These are phyloP conservation scores for Epichloe typhina DNA, from an alignment of 2,329 filamentous ascomycete species.

Conservation along the genomic window DNA sequence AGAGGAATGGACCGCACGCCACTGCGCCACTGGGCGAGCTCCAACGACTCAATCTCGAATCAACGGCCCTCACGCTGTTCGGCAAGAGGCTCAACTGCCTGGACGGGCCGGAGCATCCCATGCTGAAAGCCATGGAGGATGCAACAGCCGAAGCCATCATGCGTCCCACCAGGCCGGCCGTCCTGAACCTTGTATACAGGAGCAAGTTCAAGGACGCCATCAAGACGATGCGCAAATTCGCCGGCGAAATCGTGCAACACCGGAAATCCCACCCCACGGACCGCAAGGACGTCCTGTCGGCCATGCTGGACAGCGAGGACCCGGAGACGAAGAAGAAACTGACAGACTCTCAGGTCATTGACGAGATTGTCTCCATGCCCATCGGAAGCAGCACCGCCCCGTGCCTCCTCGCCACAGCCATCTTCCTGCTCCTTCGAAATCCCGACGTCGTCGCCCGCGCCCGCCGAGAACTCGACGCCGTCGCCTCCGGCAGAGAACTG, in stretches of 20 bases:
- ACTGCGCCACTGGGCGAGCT: conserved; percentile 36
- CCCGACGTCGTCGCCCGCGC: conserved; percentile 33
- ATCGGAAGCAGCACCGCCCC: conserved; percentile 41
- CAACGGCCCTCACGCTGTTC: conserved; percentile 35
- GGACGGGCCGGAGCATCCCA: conserved; percentile 30
- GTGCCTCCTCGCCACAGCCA: conserved; percentile 29
- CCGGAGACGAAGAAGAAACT: conserved; percentile 46
- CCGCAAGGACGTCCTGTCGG: conserved; percentile 47
- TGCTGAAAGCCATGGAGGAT: conserved; percentile 40
- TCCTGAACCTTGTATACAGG: conserved; percentile 39
- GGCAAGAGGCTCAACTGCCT: conserved; percentile 36
- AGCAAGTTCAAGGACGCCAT: conserved; percentile 41
- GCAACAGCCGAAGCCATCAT: conserved; percentile 42
- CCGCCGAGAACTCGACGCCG: conserved; percentile 38
- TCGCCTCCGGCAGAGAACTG: conserved; percentile 33
- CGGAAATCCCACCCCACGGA: conserved; percentile 39
- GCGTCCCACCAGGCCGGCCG: conserved; percentile 35
- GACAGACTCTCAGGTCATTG: conserved; percentile 46
- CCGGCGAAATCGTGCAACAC: conserved; percentile 41
- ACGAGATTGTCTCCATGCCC: conserved; percentile 57
- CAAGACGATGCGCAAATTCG: conserved; percentile 40
- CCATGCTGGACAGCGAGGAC: conserved; percentile 45
- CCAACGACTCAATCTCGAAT: conserved; percentile 39
- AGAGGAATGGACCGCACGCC: conserved; percentile 13
- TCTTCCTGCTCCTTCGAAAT: conserved; percentile 39